Evolutionary conservation across 495 filamentous ascomycete genomes (phyloP).

Genomic region (Hypomontagnella monticulosa): DNA sequence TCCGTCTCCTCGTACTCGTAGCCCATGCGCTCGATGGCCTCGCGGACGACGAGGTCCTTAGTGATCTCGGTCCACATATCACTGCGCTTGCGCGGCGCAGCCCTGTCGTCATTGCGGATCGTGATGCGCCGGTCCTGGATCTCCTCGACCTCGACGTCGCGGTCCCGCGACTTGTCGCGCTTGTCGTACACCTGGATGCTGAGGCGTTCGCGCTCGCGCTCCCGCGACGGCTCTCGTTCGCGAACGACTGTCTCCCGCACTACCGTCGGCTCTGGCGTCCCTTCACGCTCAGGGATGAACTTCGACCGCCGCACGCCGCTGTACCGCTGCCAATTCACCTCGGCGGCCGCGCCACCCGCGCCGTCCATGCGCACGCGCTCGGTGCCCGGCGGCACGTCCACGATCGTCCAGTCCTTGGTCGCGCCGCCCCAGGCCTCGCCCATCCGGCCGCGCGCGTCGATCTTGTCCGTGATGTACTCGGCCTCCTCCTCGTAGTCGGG

Average conservation of each 20-base stretch:
- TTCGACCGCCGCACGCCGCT: conserved; percentile 76
- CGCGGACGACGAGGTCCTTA: conserved; percentile 86
- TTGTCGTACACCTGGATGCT: conserved; percentile 58
- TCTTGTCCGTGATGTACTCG: conserved; percentile 71
- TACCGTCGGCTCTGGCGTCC: conserved; percentile 38
- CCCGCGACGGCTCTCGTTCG: conserved; percentile 47
- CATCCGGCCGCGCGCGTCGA: conserved; percentile 65
- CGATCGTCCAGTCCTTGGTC: conserved; percentile 77
- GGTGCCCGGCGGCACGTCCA: conserved; percentile 83
- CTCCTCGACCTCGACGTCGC: conserved; percentile 57
- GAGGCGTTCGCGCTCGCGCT: conserved; percentile 50
- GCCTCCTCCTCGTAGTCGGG: conserved; percentile 64
- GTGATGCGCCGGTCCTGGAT: conserved; percentile 56
- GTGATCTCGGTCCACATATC: conserved; percentile 98
- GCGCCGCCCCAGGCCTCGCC: conserved; percentile 74
- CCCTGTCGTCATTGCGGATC: conserved; percentile 42
- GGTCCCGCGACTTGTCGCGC: conserved; percentile 46
- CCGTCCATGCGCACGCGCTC: conserved; percentile 80
- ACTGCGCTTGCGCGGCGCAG: conserved; percentile 59
- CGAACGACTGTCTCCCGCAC: conserved; percentile 17
- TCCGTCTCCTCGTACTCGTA: conserved; percentile 95
- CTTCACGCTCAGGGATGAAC: conserved; percentile 67
- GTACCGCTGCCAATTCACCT: conserved; percentile 79
- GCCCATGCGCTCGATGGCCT: conserved; percentile 84
- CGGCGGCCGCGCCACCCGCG: conserved; percentile 70